phyloP scores from a whole-genome alignment of 2,329 filamentous ascomycete species.

The Penicillium sp. region DNA sequence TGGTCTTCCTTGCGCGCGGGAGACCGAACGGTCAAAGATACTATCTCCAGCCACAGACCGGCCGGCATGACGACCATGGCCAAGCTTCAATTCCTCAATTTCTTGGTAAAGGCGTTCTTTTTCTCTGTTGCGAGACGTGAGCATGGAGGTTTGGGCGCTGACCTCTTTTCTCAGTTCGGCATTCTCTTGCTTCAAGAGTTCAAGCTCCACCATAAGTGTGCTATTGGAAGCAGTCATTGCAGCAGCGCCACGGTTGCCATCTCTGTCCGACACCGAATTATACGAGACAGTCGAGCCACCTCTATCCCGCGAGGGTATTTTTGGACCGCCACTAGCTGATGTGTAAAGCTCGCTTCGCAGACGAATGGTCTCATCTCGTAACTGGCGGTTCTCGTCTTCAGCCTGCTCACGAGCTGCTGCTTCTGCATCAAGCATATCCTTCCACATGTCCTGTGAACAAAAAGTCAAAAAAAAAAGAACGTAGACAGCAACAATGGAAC shows the following conservation, averaged over 20 bases:
- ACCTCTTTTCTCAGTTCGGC: constrained; percentile 89
- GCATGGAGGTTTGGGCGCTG: constrained; percentile 93
- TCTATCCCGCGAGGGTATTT: constrained; percentile 34
- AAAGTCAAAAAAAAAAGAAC: neutral
- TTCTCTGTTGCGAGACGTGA: constrained; percentile 92
- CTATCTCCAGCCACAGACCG: constrained; percentile 74
- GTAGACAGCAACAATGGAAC: neutral
- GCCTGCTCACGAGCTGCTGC: constrained; percentile 84
- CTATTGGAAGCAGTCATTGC: constrained; percentile 60
- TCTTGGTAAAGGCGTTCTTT: constrained; percentile 94
- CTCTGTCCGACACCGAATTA: constrained; percentile 36
- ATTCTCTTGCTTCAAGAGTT: constrained; percentile 86
- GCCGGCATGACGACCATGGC: constrained; percentile 67
- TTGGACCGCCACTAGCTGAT: constrained; percentile 25
- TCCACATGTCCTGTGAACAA: constrained; percentile 74
- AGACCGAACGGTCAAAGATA: constrained; percentile 91
- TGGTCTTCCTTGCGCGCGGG: constrained; percentile 73
- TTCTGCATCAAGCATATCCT: constrained; percentile 90
- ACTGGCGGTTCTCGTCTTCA: constrained; percentile 80
- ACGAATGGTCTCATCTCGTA: constrained; percentile 81
- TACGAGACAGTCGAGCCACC: constrained; percentile 42
- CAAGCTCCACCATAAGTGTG: constrained; percentile 77
- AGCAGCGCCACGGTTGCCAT: constrained; percentile 41
- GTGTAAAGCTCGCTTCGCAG: constrained; percentile 51
- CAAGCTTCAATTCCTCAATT: constrained; percentile 93